Percentiles rank a stretch among this genome's conserved stretches.
phyloP scores from a whole-genome alignment of 371 early-diverging fungal genomes.

The Circinella minor region DNA sequence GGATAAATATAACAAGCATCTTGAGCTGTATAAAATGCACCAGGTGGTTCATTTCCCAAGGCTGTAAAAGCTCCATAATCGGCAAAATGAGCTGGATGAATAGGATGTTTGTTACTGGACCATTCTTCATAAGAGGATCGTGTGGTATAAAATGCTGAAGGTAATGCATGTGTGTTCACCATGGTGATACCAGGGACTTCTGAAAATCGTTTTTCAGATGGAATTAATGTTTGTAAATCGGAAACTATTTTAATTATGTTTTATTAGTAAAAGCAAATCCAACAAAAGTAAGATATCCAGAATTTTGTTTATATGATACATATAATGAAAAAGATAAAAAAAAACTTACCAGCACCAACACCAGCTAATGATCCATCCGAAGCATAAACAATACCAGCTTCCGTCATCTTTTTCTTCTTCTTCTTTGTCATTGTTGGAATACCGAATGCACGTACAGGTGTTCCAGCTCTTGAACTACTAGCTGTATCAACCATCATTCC shows the following conservation, averaged over 20 bases:
- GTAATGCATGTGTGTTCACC: constrained; percentile 45
- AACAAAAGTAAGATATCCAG: not conserved
- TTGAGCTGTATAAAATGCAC: constrained; percentile 48
- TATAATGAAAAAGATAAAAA: too few relatives aligned
- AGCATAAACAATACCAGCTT: constrained; percentile 46
- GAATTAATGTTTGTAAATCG: constrained; percentile 13
- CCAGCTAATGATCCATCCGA: constrained; percentile 50
- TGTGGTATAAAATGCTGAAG: constrained; percentile 46
- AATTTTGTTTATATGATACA: too few relatives aligned
- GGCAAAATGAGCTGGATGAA: constrained; percentile 48
- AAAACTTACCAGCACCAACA: constrained; percentile 43
- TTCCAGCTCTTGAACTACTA: constrained; percentile 35
- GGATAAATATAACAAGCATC: constrained; percentile 59
- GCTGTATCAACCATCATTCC: constrained; percentile 23
- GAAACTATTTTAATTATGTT: not conserved
- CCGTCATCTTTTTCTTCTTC: constrained; percentile 52
- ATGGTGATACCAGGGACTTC: constrained; percentile 43
- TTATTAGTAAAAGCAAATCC: not conserved
- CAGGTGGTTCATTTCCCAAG: constrained; percentile 53
- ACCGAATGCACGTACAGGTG: constrained; percentile 26
- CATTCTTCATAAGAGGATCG: constrained; percentile 43
- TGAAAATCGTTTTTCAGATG: constrained; percentile 30
- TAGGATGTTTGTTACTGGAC: constrained; percentile 38
- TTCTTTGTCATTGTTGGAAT: constrained; percentile 29
- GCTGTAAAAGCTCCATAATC: constrained; percentile 62